Evolutionary conservation across 2,329 filamentous ascomycete genomes (phyloP).

Genomic region (Pestalotiopsis sp.): DNA sequence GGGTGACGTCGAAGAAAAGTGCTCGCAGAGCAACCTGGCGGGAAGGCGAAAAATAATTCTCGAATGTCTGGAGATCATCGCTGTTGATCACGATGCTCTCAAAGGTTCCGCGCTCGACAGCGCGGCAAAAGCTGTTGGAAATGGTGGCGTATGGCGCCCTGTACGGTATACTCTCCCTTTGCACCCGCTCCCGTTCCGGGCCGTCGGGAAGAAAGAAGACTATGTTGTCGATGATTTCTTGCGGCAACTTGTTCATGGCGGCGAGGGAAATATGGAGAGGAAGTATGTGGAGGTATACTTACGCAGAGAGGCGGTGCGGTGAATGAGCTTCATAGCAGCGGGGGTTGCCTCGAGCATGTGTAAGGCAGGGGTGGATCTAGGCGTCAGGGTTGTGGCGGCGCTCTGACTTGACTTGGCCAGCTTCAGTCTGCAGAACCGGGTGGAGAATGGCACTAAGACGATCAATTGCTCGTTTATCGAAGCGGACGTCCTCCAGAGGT

Average conservation of each 20-base stretch:
- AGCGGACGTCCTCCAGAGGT: no score
- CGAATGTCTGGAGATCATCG: constrained; percentile 8
- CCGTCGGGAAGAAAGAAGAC: constrained; percentile 1
- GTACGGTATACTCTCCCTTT: not conserved
- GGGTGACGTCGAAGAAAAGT: constrained; percentile 1
- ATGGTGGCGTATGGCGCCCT: constrained; percentile 1
- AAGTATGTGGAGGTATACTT: no score
- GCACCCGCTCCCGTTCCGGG: not conserved
- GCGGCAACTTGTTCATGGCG: constrained; percentile 1
- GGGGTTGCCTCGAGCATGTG: no score
- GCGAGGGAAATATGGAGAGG: not conserved
- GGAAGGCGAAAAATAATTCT: not conserved
- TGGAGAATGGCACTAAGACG: no score
- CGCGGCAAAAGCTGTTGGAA: not conserved
- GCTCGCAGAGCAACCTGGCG: not conserved
- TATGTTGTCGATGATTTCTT: constrained; percentile 6
- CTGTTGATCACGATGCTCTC: not conserved
- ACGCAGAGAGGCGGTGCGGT: no score
- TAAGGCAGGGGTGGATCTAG: no score
- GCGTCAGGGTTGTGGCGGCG: no score
- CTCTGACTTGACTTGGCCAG: no score
- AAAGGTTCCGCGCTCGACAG: constrained; percentile 6
- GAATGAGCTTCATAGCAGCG: no score
- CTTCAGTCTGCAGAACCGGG: no score
- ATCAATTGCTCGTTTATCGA: no score